Evolutionary conservation across 345 rosid species (phyloP), one percentile per base, ranked within the genome.

Genomic region (Raphanus sativus): DNA sequence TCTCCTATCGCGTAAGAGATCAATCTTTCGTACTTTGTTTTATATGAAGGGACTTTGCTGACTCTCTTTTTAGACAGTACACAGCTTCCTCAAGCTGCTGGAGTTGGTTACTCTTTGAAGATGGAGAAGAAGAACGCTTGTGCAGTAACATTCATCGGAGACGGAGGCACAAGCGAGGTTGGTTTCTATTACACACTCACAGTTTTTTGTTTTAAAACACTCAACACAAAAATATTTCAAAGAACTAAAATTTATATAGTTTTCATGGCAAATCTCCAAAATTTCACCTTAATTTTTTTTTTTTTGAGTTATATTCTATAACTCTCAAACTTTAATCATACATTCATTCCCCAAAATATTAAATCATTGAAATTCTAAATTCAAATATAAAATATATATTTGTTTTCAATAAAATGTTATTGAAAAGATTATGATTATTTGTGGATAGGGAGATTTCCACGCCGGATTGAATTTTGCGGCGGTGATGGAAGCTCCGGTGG

Each of bases 111-210:
- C 69, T 82, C 93, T 29, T 85, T 92, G 8, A 92, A 92, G 68
- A 90, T 88, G 91, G 97, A 88, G 8, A 77, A 81, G 70, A 87
- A 86, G 75, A 84, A 87, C 33, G 92, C 91, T 0, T 92, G 97
- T 59, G 90, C 73, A 0, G 92, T 87, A 3, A 74, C 93, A 13
- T 90, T 83, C 65, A 63, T 84, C 2, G 97, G 97, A n/a, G 95
- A 92, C 75, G 97, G 97, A 1, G 86, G 88, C 54, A 85, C 93
- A 29, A 92, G 95, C 71, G 95, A 92, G 97, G 97, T 91, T 66
- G 6, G 0, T 2, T 25, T 21, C 25, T 10, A 6, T 52, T 16
- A 52, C 25, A 52, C 59, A 52, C 58, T n/a, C 50, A 10, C 12
- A 40, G 10, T 21, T 21, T 21, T 21, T 21, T 21, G 21, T 21